Conservation (phyloP, 164 flowering plant species). For the Litsea cubeba region DNA sequence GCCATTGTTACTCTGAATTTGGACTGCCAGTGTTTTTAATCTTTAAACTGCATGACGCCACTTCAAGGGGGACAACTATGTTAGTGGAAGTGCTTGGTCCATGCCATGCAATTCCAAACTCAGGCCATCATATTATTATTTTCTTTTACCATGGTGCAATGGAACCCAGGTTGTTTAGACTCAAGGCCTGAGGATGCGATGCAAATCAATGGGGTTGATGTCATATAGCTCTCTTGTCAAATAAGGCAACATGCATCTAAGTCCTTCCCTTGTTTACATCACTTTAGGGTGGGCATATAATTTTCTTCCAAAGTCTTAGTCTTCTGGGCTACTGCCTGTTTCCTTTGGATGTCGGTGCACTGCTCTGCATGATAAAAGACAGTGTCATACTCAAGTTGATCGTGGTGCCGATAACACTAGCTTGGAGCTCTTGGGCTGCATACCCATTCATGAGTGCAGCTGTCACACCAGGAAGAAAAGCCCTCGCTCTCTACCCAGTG, state of each 20-base stretch:
- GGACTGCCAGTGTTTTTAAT: background rate
- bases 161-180: no score
- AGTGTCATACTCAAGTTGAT: constrained; percentile 66
- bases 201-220: no score
- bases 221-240: no score
- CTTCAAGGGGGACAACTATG: no score
- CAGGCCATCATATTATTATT: no score
- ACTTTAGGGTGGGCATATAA: constrained; percentile 89
- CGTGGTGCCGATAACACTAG: constrained; percentile 78
- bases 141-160: no score
- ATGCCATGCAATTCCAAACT: no score
- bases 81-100: no score
- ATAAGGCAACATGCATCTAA: no score
- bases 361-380: constrained; percentile 82
- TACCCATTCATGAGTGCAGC: constrained; percentile 99
- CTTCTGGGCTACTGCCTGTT: constrained; percentile 93
- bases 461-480: constrained; percentile 90
- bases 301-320: constrained; percentile 93
- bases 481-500: constrained; percentile 94
- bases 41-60: constrained; percentile 1
- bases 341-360: constrained; percentile 83
- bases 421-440: constrained; percentile 99
- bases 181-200: no score
- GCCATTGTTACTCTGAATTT: constrained; percentile 5
- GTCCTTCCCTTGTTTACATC: background rate